Base-by-base conservation (phyloP, 2,329 filamentous ascomycete species). In the Raffaelea ambrosiae region DNA sequence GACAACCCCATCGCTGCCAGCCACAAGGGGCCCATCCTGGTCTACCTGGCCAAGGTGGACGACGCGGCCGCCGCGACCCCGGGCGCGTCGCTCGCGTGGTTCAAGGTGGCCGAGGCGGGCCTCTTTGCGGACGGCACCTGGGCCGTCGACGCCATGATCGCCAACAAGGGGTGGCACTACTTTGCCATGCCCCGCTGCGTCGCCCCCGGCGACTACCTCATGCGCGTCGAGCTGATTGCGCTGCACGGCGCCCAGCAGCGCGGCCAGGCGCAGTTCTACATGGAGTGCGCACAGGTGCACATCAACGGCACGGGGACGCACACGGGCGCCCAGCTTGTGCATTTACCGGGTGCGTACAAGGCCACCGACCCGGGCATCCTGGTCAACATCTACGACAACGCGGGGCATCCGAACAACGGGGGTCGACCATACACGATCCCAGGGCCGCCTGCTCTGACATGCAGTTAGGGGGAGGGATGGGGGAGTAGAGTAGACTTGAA, bases 121-220 rank as follows among this genome's bases (percentile, higher is more conserved):
- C 51, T 59, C 10, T 54, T 58, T 38, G 61, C 57, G 50, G 61
- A 57, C 50, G 64, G 65, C 22, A 61, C 63, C 47, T 75, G 71
- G 71, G 71, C 66, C 23, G 71, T 74, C 38, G 71, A 75, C 59
- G 62, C 66, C 51, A 66, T 74, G 64, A 72, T 74, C 54, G 52
- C 59, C 40, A 68, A 68, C 58, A 48, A 63, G 21, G 71, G 71
- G 48, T 68, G 67, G 57, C 64, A 70, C 55, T 62, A 65, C 53
- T 68, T 69, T 56, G 59, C 57, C 47, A 61, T 70, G 55, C 67
- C 66, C 5, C 48, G 57, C 20, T 66, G 63, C 53, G 51, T 68
- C 8, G 64, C 66, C 3, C 59, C 64, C 1, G 50, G 50, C 29
- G 36, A 52, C 40, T 52, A 52, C 39, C 47, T 52, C n/a, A 48